These are phyloP conservation scores for Tillandsia fasciculata DNA, from an alignment of 176 grass and related monocot species.

Conservation along the genomic window DNA sequence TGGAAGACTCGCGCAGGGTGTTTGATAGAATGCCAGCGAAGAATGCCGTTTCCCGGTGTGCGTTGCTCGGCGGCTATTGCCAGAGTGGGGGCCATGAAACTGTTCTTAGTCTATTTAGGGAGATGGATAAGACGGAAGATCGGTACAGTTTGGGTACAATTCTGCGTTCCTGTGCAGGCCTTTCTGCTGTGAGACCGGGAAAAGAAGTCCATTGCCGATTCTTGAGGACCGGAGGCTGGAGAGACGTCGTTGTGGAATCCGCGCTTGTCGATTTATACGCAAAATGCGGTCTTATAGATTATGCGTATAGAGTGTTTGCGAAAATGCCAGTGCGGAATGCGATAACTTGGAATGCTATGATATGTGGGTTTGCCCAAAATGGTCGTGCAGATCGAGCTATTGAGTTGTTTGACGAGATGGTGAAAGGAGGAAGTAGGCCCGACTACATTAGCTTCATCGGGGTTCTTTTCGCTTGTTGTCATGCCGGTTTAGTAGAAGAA, in stretches of 20 bases:
- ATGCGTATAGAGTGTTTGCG: slow-evolving; percentile 45
- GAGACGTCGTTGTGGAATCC: slow-evolving; percentile 54
- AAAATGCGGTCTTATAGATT: slow-evolving; percentile 72
- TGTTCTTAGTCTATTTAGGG: slow-evolving; percentile 44
- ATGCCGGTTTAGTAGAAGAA: slow-evolving; percentile 61
- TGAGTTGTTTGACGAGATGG: slow-evolving; percentile 49
- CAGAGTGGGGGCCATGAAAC: slow-evolving; percentile 31
- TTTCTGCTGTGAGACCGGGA: slow-evolving; percentile 42
- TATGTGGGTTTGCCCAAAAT: slow-evolving; percentile 76
- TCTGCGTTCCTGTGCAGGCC: slow-evolving; percentile 54
- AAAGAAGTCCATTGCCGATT: slow-evolving; percentile 73
- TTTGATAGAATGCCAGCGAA: slow-evolving; percentile 56
- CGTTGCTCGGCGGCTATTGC: slow-evolving; percentile 65
- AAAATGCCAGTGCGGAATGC: slow-evolving; percentile 40
- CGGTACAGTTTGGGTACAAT: slow-evolving; percentile 56
- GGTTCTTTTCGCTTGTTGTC: slow-evolving; percentile 70
- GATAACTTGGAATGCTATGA: slow-evolving; percentile 94
- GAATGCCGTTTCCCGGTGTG: slow-evolving; percentile 74
- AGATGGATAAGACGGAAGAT: slow-evolving; percentile 38
- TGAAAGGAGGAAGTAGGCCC: slow-evolving; percentile 35
- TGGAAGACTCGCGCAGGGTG: slow-evolving; percentile 52
- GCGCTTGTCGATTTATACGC: slow-evolving; percentile 74
- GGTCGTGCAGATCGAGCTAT: slow-evolving; percentile 44
- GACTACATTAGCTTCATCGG: slow-evolving; percentile 72
- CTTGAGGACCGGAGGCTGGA: slow-evolving; percentile 40